These are phyloP conservation scores for Thamnidium elegans DNA, from an alignment of 192 early-diverging fungal species.

Conservation along the genomic window DNA sequence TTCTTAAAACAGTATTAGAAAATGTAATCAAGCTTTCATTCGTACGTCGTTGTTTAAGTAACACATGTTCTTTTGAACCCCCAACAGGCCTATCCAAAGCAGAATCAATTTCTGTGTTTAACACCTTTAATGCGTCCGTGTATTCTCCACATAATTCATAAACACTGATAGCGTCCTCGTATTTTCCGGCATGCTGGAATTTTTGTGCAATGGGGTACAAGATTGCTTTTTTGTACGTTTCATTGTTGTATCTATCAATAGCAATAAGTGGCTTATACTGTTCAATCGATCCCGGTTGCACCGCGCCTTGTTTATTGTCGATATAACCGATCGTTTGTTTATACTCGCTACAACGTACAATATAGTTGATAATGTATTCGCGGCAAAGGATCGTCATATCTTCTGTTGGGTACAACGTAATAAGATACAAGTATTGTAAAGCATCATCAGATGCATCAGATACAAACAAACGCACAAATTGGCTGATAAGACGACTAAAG, in stretches of 20 bases:
- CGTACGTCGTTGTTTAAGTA: background rate
- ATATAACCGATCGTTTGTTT: constrained; percentile 47
- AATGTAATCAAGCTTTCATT: background rate
- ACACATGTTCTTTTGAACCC: background rate
- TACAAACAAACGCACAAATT: constrained; percentile 16
- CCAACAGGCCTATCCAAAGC: constrained; percentile 12
- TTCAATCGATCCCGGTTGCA: constrained; percentile 63
- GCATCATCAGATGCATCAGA: constrained; percentile 47
- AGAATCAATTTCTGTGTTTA: constrained; percentile 29
- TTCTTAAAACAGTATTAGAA: background rate
- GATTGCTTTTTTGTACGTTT: constrained; percentile 65
- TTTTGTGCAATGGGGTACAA: constrained; percentile 66
- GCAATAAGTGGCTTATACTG: constrained; percentile 62
- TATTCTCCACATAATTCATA: constrained; percentile 50
- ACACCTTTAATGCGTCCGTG: constrained; percentile 13
- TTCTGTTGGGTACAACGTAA: constrained; percentile 48
- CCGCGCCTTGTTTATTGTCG: background rate
- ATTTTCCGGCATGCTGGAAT: constrained; percentile 63
- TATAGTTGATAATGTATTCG: constrained; percentile 54
- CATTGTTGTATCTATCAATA: constrained; percentile 40
- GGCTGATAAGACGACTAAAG: constrained; percentile 54
- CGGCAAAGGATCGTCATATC: constrained; percentile 50
- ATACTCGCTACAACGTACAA: constrained; percentile 60
- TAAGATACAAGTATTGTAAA: constrained; percentile 59
- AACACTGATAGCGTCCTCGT: constrained; percentile 74